Conservation (phyloP, 2,329 filamentous ascomycete genomes). For the Elsinoe arachidis region DNA sequence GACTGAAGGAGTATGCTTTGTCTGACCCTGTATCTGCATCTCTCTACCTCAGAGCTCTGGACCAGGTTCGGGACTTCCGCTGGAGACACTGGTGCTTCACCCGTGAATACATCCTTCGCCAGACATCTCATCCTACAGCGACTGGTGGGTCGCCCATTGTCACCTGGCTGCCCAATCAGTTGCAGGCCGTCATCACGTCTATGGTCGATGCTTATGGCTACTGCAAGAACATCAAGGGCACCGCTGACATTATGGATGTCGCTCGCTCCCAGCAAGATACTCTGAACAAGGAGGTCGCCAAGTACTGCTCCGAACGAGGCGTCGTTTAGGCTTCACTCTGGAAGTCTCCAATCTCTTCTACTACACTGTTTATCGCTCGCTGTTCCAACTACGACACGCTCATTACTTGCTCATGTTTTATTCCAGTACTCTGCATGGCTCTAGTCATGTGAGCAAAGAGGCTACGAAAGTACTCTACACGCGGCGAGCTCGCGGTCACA, state of each 20-base stretch:
- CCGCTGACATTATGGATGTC: conserved; percentile 38
- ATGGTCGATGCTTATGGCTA: conserved; percentile 48
- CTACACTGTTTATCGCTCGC: background rate
- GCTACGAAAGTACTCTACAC: conserved; percentile 12
- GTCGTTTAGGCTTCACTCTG: background rate
- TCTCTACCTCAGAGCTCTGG: conserved; percentile 44
- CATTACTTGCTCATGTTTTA: background rate
- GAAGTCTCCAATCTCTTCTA: background rate
- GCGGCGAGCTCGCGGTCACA: background rate
- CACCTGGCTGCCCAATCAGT: conserved; percentile 76
- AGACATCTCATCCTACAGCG: conserved; percentile 65
- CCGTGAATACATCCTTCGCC: conserved; percentile 74
- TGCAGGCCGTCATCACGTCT: conserved; percentile 62
- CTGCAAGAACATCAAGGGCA: conserved; percentile 40
- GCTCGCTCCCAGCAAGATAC: conserved; percentile 13
- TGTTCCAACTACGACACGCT: background rate
- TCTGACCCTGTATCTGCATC: conserved; percentile 25
- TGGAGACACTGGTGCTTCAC: conserved; percentile 85
- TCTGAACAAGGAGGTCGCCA: conserved; percentile 17
- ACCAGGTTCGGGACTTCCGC: conserved; percentile 72
- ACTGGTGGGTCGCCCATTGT: conserved; percentile 76
- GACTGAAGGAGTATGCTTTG: conserved; percentile 46
- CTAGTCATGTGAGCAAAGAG: conserved; percentile 13
- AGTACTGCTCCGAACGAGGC: conserved; percentile 17
- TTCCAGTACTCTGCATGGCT: conserved; percentile 13